These are phyloP conservation scores for Entomortierella beljakovae DNA, from an alignment of 192 early-diverging fungal genomes.

Conservation along the genomic window DNA sequence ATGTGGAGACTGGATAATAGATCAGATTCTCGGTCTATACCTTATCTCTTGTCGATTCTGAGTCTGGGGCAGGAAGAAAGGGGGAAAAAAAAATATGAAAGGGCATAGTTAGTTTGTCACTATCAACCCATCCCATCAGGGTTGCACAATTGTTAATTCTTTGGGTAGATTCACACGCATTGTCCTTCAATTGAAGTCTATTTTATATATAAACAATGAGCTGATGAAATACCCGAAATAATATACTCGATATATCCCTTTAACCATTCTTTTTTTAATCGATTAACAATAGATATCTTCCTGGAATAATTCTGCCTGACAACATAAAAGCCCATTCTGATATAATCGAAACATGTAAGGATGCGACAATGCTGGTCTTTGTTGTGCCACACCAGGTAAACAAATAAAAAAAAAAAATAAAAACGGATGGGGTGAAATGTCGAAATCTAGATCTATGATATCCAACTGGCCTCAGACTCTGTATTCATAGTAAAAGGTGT, in stretches of 20 bases:
- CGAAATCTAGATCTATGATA: no score
- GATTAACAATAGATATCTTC: conserved; percentile 65
- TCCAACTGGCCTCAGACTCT: no score
- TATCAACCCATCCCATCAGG: neutral
- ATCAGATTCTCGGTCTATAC: neutral
- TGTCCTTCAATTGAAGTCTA: neutral
- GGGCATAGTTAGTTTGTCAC: no score
- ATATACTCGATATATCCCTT: no score
- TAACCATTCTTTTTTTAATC: no score
- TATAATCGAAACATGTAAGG: conserved; percentile 77
- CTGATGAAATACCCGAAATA: no score
- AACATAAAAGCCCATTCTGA: conserved; percentile 90
- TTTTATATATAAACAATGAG: no score
- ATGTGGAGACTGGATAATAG: neutral
- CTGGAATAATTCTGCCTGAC: conserved; percentile 82
- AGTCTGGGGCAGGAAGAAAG: neutral
- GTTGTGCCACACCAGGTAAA: conserved; percentile 90
- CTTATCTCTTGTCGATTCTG: neutral
- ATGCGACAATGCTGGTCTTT: conserved; percentile 90
- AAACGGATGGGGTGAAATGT: neutral
- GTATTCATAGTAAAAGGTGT: no score
- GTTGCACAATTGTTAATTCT: neutral
- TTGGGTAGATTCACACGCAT: neutral
- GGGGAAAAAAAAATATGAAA: neutral
- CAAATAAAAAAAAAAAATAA: neutral